Conservation (phyloP, 768 basidiomycete genomes). For the Podaxis mareebaensis region DNA sequence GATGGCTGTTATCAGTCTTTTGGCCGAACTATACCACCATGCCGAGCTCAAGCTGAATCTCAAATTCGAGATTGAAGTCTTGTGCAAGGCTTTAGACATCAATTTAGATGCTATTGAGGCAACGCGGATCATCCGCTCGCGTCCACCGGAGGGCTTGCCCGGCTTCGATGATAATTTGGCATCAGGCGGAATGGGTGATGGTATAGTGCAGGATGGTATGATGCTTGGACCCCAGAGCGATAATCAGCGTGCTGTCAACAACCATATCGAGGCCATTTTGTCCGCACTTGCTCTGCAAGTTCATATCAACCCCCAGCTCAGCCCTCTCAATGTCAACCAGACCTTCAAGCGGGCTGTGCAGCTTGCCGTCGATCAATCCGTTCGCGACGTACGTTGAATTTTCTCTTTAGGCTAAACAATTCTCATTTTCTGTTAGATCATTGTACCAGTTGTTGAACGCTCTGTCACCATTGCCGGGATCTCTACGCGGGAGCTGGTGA, state of each 20-base stretch:
- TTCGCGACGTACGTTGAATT: conserved; percentile 72
- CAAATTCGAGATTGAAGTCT: conserved; percentile 97
- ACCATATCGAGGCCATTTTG: conserved; percentile 83
- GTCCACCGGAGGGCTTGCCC: conserved; percentile 68
- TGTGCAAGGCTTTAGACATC: conserved; percentile 90
- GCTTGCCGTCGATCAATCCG: conserved; percentile 88
- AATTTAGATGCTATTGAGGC: conserved; percentile 85
- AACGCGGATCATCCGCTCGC: conserved; percentile 76
- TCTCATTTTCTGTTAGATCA: conserved; percentile 56
- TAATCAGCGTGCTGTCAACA: conserved; percentile 63
- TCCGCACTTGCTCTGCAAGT: conserved; percentile 69
- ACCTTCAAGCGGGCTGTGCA: conserved; percentile 90
- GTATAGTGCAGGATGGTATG: conserved; percentile 9
- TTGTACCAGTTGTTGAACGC: conserved; percentile 95
- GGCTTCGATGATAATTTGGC: conserved; percentile 52
- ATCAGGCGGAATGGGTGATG: conserved; percentile 1
- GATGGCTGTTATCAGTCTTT: conserved; percentile 89
- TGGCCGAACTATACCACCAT: conserved; percentile 96
- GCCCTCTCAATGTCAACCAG: conserved; percentile 73
- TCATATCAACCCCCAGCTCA: conserved; percentile 75
- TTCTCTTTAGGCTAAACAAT: not conserved
- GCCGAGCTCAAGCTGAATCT: conserved; percentile 95
- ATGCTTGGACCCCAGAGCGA: conserved; percentile 48
- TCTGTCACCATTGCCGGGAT: conserved; percentile 99
- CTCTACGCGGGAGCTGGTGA: conserved; percentile 91